Evolutionary conservation across 2,329 filamentous ascomycete genomes (phyloP).

Genomic region (Chaetomiaceae sp.): DNA sequence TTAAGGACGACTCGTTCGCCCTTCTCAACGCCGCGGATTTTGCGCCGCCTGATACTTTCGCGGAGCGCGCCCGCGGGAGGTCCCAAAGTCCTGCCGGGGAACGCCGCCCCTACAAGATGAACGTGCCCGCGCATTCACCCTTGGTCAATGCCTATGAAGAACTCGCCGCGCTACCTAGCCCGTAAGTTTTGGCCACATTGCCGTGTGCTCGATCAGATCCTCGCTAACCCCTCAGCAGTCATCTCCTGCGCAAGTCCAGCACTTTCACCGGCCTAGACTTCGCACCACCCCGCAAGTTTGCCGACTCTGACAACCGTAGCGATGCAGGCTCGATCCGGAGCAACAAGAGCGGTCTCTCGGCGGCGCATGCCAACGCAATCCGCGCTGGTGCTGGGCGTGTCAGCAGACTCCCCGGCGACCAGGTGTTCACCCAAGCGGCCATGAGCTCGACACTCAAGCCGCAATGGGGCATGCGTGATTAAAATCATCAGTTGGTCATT

Average conservation of each 20-base stretch:
- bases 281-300: slow-evolving; percentile 71
- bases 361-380: slow-evolving; percentile 64
- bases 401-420: slow-evolving; percentile 75
- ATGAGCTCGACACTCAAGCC: slow-evolving; percentile 59
- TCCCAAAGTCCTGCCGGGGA: slow-evolving; percentile 62
- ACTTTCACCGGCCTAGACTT: slow-evolving; percentile 80
- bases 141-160: slow-evolving; percentile 83
- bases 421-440: slow-evolving; percentile 72
- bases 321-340: slow-evolving; percentile 66
- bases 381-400: slow-evolving; percentile 81
- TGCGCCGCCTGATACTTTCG: slow-evolving; percentile 68
- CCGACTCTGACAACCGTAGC: slow-evolving; percentile 56
- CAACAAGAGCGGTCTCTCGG: slow-evolving; percentile 74
- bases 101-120: slow-evolving; percentile 68
- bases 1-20: slow-evolving; percentile 76
- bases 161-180: slow-evolving; percentile 78
- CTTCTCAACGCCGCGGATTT: slow-evolving; percentile 71
- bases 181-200: slow-evolving; percentile 58
- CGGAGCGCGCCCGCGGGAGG: slow-evolving; percentile 65
- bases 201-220: too few species aligned
- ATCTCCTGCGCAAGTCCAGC: slow-evolving; percentile 69
- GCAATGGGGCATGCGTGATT: slow-evolving; percentile 51
- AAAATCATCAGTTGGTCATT: not conserved
- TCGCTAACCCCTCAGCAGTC: slow-evolving; percentile 41
- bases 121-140: slow-evolving; percentile 69